A percentile compares a stretch with the other conserved stretches of the same genome.
Conservation (phyloP, 2,329 filamentous ascomycete genomes). For the Cladosporium sp. region DNA sequence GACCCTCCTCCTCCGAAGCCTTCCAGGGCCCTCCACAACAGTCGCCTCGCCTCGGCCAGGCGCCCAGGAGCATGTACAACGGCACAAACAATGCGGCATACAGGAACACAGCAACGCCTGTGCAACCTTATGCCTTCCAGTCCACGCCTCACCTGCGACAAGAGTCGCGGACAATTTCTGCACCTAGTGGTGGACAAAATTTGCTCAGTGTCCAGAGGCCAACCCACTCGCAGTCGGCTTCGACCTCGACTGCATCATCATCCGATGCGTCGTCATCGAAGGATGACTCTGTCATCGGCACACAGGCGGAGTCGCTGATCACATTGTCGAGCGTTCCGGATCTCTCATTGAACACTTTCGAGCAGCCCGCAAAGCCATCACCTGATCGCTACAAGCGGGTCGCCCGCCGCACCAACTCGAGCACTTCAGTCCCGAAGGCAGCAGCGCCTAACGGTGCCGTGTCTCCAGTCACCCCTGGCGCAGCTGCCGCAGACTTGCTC, state of each 20-base stretch:
- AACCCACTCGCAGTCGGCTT: constrained; percentile 28
- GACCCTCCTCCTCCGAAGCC: constrained; percentile 41
- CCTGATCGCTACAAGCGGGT: constrained; percentile 76
- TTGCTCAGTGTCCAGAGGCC: constrained; percentile 11
- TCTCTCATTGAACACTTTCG: constrained; percentile 49
- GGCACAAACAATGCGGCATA: constrained; percentile 35
- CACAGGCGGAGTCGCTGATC: constrained; percentile 33
- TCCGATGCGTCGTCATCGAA: constrained; percentile 38
- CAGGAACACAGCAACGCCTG: constrained; percentile 38
- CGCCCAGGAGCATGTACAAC: constrained; percentile 40
- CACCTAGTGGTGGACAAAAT: constrained; percentile 38
- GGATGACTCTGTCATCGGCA: constrained; percentile 30
- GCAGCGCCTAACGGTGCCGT: constrained; percentile 31
- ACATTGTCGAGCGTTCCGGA: constrained; percentile 49
- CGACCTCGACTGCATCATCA: constrained; percentile 45
- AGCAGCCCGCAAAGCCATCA: constrained; percentile 58
- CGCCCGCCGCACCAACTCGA: constrained; percentile 42
- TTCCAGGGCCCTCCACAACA: constrained; percentile 35
- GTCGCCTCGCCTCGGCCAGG: constrained; percentile 34
- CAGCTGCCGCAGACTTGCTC: constrained; percentile 45
- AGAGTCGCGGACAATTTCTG: constrained; percentile 51
- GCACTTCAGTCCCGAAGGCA: constrained; percentile 29
- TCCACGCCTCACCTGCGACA: constrained; percentile 49
- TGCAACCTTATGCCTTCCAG: constrained; percentile 46
- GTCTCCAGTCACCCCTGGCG: constrained; percentile 50